These are phyloP conservation scores for Alnus glutinosa DNA, from an alignment of 306 rosid genomes.

Conservation along the genomic window DNA sequence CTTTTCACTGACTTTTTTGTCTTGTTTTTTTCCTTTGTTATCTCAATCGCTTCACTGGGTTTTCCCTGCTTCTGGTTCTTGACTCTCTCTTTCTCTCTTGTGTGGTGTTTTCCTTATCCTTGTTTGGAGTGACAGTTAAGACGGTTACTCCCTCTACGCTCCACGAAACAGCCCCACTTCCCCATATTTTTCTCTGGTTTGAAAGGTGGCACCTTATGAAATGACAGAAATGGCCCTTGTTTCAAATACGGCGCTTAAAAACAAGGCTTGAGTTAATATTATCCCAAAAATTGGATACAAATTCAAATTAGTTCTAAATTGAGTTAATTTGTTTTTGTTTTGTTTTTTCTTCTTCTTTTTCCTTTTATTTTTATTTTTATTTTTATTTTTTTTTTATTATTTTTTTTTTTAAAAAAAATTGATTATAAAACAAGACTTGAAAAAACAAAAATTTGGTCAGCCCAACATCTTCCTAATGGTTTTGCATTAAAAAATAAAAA, in stretches of 20 bases:
- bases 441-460: too few relatives aligned
- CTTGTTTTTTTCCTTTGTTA: not conserved
- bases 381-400: too few relatives aligned
- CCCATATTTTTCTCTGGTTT: conserved; percentile 8
- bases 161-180: conserved; percentile 44
- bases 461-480: too few relatives aligned
- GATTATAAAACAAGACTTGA: too few relatives aligned
- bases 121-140: conserved; percentile 33
- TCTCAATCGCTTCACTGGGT: not conserved
- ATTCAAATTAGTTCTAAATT: too few relatives aligned
- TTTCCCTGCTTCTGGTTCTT: not conserved
- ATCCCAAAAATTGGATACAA: too few relatives aligned
- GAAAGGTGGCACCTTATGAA: not conserved
- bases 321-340: too few relatives aligned
- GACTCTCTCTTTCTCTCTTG: not conserved
- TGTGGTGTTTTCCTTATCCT: not conserved
- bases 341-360: too few relatives aligned
- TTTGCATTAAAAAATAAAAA: too few relatives aligned
- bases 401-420: too few relatives aligned
- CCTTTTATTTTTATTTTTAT: too few relatives aligned
- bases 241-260: not conserved
- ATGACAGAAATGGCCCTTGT: not conserved
- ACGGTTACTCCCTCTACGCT: conserved; percentile 37
- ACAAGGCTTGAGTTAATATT: too few relatives aligned
- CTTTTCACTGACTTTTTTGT: not conserved